These are phyloP conservation scores for Spencermartinsiella ligniputridi DNA, from an alignment of 1,139 yeast species.

Conservation along the genomic window DNA sequence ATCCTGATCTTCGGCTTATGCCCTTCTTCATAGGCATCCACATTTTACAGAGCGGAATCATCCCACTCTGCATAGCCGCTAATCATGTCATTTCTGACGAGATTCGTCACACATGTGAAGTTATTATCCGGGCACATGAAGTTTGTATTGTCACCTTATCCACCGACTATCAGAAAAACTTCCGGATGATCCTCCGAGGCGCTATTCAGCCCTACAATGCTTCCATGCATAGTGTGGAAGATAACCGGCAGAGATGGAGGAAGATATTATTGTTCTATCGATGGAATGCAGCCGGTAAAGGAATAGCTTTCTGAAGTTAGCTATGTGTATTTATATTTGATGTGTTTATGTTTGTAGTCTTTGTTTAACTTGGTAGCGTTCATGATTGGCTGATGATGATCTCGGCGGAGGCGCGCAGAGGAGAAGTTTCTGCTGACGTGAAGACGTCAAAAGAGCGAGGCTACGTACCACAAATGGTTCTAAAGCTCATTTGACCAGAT, in stretches of 20 bases:
- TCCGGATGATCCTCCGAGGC: constrained; percentile 31
- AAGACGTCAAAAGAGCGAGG: too few relatives aligned
- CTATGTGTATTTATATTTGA: too few relatives aligned
- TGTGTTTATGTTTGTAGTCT: too few relatives aligned
- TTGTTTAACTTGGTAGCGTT: too few relatives aligned
- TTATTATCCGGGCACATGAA: constrained; percentile 33
- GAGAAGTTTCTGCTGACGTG: too few relatives aligned
- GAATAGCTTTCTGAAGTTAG: constrained; percentile 23
- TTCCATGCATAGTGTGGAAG: constrained; percentile 13
- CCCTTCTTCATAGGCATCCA: constrained; percentile 32
- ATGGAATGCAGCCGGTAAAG: constrained; percentile 32
- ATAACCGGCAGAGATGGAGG: constrained; percentile 23
- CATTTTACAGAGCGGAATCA: constrained; percentile 28
- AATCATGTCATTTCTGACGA: constrained; percentile 28
- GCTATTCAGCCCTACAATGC: constrained; percentile 19
- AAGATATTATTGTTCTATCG: constrained; percentile 29
- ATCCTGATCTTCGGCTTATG: constrained; percentile 27
- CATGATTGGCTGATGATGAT: too few relatives aligned
- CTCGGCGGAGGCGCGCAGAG: too few relatives aligned
- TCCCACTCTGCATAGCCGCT: constrained; percentile 29
- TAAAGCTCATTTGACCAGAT: too few relatives aligned
- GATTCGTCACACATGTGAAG: constrained; percentile 31
- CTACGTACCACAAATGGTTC: too few relatives aligned
- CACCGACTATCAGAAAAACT: constrained; percentile 33
- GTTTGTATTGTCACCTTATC: constrained; percentile 31